Percentiles rank a stretch among this genome's conserved stretches.
phyloP scores from a whole-genome alignment of 1,139 yeast genomes.

The Candida sojae region DNA sequence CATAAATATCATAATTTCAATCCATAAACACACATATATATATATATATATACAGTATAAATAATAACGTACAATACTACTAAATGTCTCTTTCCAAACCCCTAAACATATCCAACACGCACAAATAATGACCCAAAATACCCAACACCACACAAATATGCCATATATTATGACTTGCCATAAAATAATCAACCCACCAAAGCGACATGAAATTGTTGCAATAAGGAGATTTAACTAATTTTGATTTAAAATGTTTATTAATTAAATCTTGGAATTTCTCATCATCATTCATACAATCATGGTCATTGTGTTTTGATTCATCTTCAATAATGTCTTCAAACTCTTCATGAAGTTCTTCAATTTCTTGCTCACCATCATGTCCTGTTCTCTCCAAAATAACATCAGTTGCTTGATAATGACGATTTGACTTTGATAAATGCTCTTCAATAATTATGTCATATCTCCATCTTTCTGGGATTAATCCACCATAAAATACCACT shows the following conservation, averaged over 20 bases:
- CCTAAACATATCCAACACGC: conserved; percentile 67
- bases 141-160: conserved; percentile 90
- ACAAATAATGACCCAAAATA: conserved; percentile 79
- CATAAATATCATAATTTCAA: background rate
- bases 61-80: background rate
- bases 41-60: background rate
- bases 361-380: conserved; percentile 46
- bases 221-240: conserved; percentile 48
- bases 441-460: conserved; percentile 57
- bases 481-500: conserved; percentile 82
- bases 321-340: conserved; percentile 20
- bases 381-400: conserved; percentile 39
- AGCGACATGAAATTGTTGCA: conserved; percentile 56
- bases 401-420: conserved; percentile 34
- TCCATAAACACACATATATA: background rate
- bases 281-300: conserved; percentile 17
- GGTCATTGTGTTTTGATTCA: conserved; percentile 3
- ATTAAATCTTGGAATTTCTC: conserved; percentile 35
- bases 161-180: conserved; percentile 90
- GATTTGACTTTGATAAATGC: conserved; percentile 24
- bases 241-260: conserved; percentile 54
- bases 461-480: conserved; percentile 89
- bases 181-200: conserved; percentile 83
- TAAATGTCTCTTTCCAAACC: conserved; percentile 5
- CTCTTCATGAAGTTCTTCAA: conserved; percentile 43